These are phyloP conservation scores for Avena eriantha DNA, from an alignment of 176 grass and related monocot genomes.

Conservation along the genomic window DNA sequence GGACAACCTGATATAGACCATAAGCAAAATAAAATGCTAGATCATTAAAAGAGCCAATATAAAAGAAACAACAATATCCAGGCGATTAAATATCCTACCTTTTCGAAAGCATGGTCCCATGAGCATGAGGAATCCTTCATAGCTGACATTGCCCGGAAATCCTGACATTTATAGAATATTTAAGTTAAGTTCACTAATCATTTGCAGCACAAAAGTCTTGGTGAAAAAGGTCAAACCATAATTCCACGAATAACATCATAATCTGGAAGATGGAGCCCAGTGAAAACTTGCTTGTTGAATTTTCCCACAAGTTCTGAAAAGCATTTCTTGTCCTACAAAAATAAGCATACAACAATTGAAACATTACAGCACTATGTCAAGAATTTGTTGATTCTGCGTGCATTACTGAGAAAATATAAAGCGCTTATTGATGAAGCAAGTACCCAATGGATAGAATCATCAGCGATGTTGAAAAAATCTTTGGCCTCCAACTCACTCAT, in stretches of 20 bases:
- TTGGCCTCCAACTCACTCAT: slow-evolving; percentile 28
- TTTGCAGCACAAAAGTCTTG: background rate
- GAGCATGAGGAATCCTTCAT: background rate
- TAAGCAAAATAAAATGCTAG: background rate
- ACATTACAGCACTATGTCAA: background rate
- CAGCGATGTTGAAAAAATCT: background rate
- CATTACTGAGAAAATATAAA: background rate
- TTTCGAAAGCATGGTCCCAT: background rate
- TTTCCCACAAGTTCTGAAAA: slow-evolving; percentile 7
- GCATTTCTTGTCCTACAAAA: slow-evolving; percentile 14
- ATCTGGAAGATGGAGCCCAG: slow-evolving; percentile 22
- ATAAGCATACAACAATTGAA: background rate
- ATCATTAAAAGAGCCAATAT: background rate
- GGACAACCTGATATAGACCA: slow-evolving; percentile 28
- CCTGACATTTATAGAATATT: slow-evolving; percentile 25
- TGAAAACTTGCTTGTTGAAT: background rate
- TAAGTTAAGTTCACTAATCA: background rate
- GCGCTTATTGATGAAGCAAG: background rate
- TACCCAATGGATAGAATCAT: slow-evolving; percentile 30
- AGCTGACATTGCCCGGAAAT: background rate
- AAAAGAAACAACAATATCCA: slow-evolving; percentile 13
- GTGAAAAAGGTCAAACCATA: slow-evolving; percentile 24
- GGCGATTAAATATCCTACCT: slow-evolving; percentile 12
- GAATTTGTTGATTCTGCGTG: background rate
- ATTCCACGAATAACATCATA: slow-evolving; percentile 39